These are phyloP conservation scores for Dothideomycetidae sp. DNA, from an alignment of 2,329 filamentous ascomycete species.

Conservation along the genomic window DNA sequence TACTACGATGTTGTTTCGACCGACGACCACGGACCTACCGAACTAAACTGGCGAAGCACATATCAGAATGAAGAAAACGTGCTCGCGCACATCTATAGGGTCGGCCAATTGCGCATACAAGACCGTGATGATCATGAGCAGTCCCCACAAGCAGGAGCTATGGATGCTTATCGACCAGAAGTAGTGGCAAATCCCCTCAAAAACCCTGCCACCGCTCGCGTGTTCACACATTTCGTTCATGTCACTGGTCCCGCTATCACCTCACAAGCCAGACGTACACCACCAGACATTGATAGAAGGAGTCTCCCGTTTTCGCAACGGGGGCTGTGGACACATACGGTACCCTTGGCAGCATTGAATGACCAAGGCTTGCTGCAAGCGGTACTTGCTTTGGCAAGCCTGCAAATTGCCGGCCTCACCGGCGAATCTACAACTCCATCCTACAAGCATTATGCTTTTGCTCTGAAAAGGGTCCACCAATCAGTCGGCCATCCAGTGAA, in stretches of 20 bases:
- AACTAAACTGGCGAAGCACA: background rate
- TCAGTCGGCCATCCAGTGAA: slow-evolving; percentile 56
- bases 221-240: slow-evolving; percentile 86
- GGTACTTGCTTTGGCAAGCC: slow-evolving; percentile 71
- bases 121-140: background rate
- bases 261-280: slow-evolving; percentile 63
- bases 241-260: slow-evolving; percentile 83
- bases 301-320: slow-evolving; percentile 49
- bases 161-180: slow-evolving; percentile 33
- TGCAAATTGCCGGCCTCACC: slow-evolving; percentile 79
- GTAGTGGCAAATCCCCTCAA: slow-evolving; percentile 50
- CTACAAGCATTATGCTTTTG: slow-evolving; percentile 81
- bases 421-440: slow-evolving; percentile 61
- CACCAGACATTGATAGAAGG: slow-evolving; percentile 46
- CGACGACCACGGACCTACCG: background rate
- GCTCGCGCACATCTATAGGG: slow-evolving; percentile 3
- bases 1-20: slow-evolving; percentile 30
- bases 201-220: slow-evolving; percentile 62
- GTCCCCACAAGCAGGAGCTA: slow-evolving; percentile 27
- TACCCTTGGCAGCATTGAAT: slow-evolving; percentile 69
- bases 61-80: background rate
- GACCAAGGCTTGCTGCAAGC: slow-evolving; percentile 82
- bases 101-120: slow-evolving; percentile 5
- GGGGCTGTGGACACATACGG: slow-evolving; percentile 53
- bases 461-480: slow-evolving; percentile 61